Evolutionary conservation across 352 stramenopile genomes (phyloP), one percentile per base, ranked within the genome.

Genomic region (Elongisporangium anandrum): DNA sequence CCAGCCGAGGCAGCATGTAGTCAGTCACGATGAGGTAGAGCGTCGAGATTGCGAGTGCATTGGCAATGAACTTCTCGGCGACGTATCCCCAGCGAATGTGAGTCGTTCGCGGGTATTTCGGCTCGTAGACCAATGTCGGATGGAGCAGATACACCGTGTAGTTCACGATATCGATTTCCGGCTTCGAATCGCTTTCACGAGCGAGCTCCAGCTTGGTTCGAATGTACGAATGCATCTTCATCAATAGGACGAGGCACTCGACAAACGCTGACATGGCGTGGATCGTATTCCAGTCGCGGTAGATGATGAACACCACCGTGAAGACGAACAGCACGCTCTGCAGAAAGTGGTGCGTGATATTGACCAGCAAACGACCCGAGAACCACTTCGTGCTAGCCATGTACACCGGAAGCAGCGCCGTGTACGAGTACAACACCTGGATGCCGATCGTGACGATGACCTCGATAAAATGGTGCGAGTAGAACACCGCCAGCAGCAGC

Each of bases 71-170:
- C 49, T 97, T 94, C 58, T 84, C 80, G 2, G 75, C 57, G 7
- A 98, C 53, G 62, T 97, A 97, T n/a, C 70, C 68, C 76, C 80
- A 90, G 13, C 92, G 82, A 58, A 97, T 90, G 49, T 71, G 70
- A 6, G 85, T 69, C 0, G 84, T 94, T 55, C 89, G 83, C 4
- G 95, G 95, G 57, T 94, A 98, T 6, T 79, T 85, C 17, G 96
- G 95, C 65, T 98, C 92, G 63, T 98, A 98, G n/a, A 97, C 96
- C 4, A 98, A 70, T 29, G 95, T 98, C 50, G 95, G 95, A 57
- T 81, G 81, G 13, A 92, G 63, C 38, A 90, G 68, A 52, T 92
- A 90, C 56, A 92, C 68, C 1, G 78, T 86, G 39, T 64, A 92
- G 66, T 89, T 73, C 61, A 81, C 79, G 50, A 89, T 22, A 17